Evolutionary conservation across 1,284 basidiomycete genomes (phyloP), one percentile per base, ranked within the genome.

Genomic region (Nidula niveotomentosa): DNA sequence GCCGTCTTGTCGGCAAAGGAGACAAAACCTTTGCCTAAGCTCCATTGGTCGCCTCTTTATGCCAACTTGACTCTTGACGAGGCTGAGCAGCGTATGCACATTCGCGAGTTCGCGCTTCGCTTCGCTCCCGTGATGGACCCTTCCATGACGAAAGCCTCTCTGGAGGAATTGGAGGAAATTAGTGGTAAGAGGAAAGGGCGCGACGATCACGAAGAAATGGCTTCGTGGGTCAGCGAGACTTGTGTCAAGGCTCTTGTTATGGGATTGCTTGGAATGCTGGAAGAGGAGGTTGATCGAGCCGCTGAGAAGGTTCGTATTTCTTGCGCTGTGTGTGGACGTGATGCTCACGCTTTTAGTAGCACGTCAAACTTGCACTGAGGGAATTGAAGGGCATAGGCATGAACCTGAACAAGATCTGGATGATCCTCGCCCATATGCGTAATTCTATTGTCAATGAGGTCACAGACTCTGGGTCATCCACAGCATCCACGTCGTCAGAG

Each of bases 21-120:
- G n/a, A n/a, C 53, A 48, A 58, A 64, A 56, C 52, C 59, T 59
- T 69, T 77, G 6, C 74, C 77, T 13, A 60, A 67, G 41, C 68
- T 76, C 39, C 69, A 67, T 49, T 90, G 88, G 88, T 78, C 69
- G 3, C 62, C 64, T 5, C 66, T 90, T 10, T 71, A 74, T 1
- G 76, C 75, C 7, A 60, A 64, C 34, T 69, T 90, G 5, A 69
- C 73, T 9, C 70, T 73, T 34, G 62, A 72, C 1, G 77, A 83
- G 44, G 82, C 78, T 0, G 77, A 87, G 58, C 73, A 78, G 39
- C 83, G 90, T 4, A 79, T 91, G 51, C 74, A 82, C 60, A 85
- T 91, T 49, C 83, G 90, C 55, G 90, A 91, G 68, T 92, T 90
- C 65, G 64, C 81, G 6, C 65, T 88, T 41, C 79, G 90, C 35